Conservation (phyloP, 2,329 filamentous ascomycete species). For the Cytospora leucostoma region DNA sequence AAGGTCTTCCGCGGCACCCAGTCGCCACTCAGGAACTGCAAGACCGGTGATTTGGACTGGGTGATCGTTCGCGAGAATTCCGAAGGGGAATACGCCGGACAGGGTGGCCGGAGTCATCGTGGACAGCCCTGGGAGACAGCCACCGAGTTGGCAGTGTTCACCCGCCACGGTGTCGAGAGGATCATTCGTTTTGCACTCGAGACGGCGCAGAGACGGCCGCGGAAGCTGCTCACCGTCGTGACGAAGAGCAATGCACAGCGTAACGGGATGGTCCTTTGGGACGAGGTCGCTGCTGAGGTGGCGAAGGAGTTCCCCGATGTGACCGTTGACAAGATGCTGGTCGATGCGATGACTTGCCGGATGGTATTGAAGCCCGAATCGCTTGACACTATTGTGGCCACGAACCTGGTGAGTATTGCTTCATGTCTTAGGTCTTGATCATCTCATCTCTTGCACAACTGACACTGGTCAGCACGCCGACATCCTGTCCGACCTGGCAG, state of each 20-base stretch:
- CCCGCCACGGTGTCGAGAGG: conserved; percentile 59
- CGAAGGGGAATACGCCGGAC: conserved; percentile 66
- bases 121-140: conserved; percentile 59
- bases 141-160: conserved; percentile 66
- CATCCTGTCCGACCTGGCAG: conserved; percentile 67
- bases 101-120: conserved; percentile 61
- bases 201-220: conserved; percentile 51
- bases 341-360: conserved; percentile 50
- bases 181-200: conserved; percentile 66
- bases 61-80: conserved; percentile 67
- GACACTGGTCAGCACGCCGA: conserved; percentile 47
- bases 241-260: conserved; percentile 68
- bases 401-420: conserved; percentile 49
- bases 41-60: conserved; percentile 60
- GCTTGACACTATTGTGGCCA: conserved; percentile 64
- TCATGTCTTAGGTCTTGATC: not conserved
- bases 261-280: conserved; percentile 70
- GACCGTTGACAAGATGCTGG: conserved; percentile 63
- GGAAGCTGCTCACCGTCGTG: conserved; percentile 62
- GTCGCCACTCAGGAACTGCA: conserved; percentile 54
- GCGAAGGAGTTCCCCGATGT: conserved; percentile 61
- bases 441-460: not conserved
- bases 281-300: conserved; percentile 59
- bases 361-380: conserved; percentile 62
- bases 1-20: conserved; percentile 58